A percentile compares a stretch with the other conserved stretches of the same genome.
phyloP scores from a whole-genome alignment of 2,329 filamentous ascomycete genomes.

The Diaporthe citriasiana region DNA sequence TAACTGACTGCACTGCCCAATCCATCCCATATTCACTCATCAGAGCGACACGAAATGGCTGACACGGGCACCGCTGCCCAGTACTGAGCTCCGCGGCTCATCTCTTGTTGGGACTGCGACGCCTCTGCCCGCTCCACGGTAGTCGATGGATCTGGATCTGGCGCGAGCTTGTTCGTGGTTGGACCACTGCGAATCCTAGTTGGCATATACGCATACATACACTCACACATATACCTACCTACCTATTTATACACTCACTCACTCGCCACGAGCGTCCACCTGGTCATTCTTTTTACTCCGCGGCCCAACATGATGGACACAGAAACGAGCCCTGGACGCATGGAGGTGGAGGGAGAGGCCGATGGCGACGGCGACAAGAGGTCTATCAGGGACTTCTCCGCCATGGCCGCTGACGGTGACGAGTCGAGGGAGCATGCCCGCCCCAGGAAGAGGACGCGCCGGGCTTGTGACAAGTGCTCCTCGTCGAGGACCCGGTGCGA shows the following conservation, averaged over 20 bases:
- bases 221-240: neutral
- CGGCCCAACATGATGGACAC: slow-evolving; percentile 15
- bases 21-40: neutral
- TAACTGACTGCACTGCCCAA: neutral
- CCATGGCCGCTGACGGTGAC: slow-evolving; percentile 22
- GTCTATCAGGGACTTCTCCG: slow-evolving; percentile 2
- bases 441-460: slow-evolving; percentile 47
- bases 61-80: slow-evolving; percentile 1
- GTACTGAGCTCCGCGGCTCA: slow-evolving; percentile 3
- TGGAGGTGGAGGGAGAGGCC: slow-evolving; percentile 7
- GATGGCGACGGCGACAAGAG: slow-evolving; percentile 19
- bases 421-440: slow-evolving; percentile 52
- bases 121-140: slow-evolving; percentile 10
- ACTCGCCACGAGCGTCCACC: neutral
- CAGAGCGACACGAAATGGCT: slow-evolving; percentile 10
- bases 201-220: slow-evolving; percentile 4
- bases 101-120: slow-evolving; percentile 3
- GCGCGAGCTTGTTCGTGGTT: slow-evolving; percentile 23
- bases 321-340: slow-evolving; percentile 16
- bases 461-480: slow-evolving; percentile 56
- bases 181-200: slow-evolving; percentile 3
- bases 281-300: neutral
- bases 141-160: slow-evolving; percentile 16
- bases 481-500: slow-evolving; percentile 59
- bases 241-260: neutral